Evolutionary conservation across 129 eudicot genomes (phyloP), one percentile per base, ranked within the genome.

Genomic region (Tagetes patula): DNA sequence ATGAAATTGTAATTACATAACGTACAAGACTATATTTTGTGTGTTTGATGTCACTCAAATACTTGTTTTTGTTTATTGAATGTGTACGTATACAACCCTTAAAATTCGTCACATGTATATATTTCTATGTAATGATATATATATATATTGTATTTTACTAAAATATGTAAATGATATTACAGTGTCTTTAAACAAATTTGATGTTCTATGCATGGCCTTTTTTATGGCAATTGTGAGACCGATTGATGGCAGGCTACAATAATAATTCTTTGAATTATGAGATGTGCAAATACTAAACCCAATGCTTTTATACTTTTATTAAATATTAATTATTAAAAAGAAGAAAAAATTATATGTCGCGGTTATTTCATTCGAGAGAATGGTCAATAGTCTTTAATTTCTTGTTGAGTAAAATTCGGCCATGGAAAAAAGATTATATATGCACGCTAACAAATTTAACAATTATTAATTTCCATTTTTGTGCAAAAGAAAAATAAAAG

Each of bases 381-480:
- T 50, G 56, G 56, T 50, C 56, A 50, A 50, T 59, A 47, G 0
- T 43, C 48, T 43, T 43, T 43, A 43, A 7, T 43, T 43, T 10
- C 48, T 43, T 13, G 36, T 68, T 46, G 71, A 69, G 81, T 60
- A 56, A 36, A 68, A 56, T 34, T 45, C 62, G 70, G 65, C 38
- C 55, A 69, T 69, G 69, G 40, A 78, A 70, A 78, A 50, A 78
- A 59, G 76, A 78, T 61, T 62, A n/a, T 20, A 20, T 20, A 20
- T n/a, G 58, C 66, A 78, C 77, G 38, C 39, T 70, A 49, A 48
- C 49, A 9, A 2, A 42, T 73, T 43, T 41, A 48, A 10, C n/a
- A 31, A 39, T 67, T 79, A 45, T 2, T 32, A 1, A 13, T 45
- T 4, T 40, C 70, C 46, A 37, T 67, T 58, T 39, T 54, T 10